These are phyloP conservation scores for Trametes cingulata DNA, from an alignment of 768 basidiomycete species.

Conservation along the genomic window DNA sequence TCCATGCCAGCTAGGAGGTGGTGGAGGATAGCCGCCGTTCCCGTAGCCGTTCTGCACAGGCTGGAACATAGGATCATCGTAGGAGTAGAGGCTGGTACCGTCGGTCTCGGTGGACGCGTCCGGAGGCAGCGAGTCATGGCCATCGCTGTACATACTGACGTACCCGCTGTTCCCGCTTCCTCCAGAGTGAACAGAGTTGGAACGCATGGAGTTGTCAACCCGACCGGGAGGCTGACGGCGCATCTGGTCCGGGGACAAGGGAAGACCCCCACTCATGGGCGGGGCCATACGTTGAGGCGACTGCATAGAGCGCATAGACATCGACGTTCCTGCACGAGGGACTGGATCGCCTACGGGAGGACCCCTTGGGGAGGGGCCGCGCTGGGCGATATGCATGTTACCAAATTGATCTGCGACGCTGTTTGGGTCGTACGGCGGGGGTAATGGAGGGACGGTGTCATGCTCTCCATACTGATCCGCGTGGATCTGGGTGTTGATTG, in stretches of 20 bases:
- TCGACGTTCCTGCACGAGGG: slow-evolving; percentile 55
- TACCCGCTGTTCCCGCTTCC: slow-evolving; percentile 37
- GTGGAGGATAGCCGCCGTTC: slow-evolving; percentile 11
- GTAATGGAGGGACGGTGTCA: slow-evolving; percentile 31
- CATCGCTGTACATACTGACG: slow-evolving; percentile 32
- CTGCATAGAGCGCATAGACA: slow-evolving; percentile 26
- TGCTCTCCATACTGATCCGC: slow-evolving; percentile 25
- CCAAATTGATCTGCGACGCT: slow-evolving; percentile 52
- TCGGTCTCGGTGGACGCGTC: slow-evolving; percentile 38
- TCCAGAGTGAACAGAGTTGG: slow-evolving; percentile 33
- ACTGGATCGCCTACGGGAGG: slow-evolving; percentile 45
- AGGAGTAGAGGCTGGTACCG: slow-evolving; percentile 37
- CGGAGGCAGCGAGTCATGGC: slow-evolving; percentile 22
- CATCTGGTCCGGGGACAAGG: slow-evolving; percentile 22
- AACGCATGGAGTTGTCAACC: slow-evolving; percentile 17
- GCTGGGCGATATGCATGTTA: slow-evolving; percentile 47
- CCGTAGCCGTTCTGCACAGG: slow-evolving; percentile 16
- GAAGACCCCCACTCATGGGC: slow-evolving; percentile 16
- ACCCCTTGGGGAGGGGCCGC: slow-evolving; percentile 40
- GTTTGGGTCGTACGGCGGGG: slow-evolving; percentile 45
- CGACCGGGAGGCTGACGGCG: slow-evolving; percentile 24
- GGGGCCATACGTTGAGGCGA: slow-evolving; percentile 20
- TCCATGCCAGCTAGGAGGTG: slow-evolving; percentile 16
- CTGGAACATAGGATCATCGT: slow-evolving; percentile 35
- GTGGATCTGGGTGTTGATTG: slow-evolving; percentile 42